Evolutionary conservation across 2,329 filamentous ascomycete genomes (phyloP).

Genomic region (Eurotiales sp.): DNA sequence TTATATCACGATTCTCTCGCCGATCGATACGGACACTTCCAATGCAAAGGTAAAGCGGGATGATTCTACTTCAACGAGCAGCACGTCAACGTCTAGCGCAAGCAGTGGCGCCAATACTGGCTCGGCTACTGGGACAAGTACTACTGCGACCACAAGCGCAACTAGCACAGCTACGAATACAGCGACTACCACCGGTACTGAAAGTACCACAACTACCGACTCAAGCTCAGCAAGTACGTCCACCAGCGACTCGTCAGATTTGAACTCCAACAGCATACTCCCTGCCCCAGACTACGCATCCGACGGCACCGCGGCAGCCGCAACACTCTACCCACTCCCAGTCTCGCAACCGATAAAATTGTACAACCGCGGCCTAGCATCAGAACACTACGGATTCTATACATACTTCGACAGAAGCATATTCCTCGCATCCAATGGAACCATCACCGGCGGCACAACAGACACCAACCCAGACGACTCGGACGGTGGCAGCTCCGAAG

Average conservation of each 20-base stretch:
- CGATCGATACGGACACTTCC: slow-evolving; percentile 21
- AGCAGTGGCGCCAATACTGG: background rate
- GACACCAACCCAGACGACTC: slow-evolving; percentile 42
- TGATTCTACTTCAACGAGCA: background rate
- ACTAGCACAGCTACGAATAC: background rate
- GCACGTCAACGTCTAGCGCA: background rate
- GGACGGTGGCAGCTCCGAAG: slow-evolving; percentile 48
- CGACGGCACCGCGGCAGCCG: slow-evolving; percentile 70
- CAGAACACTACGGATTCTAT: slow-evolving; percentile 93
- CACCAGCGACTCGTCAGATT: slow-evolving; percentile 19
- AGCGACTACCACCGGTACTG: background rate
- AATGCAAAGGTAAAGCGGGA: background rate
- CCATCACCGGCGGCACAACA: slow-evolving; percentile 38
- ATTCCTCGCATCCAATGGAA: slow-evolving; percentile 63
- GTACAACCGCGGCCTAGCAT: slow-evolving; percentile 73
- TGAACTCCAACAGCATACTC: slow-evolving; percentile 53
- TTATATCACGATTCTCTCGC: slow-evolving; percentile 68
- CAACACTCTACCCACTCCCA: slow-evolving; percentile 67
- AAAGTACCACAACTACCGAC: background rate
- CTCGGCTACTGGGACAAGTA: background rate
- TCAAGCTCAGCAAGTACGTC: no score
- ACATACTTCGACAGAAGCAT: slow-evolving; percentile 85
- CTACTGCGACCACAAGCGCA: background rate
- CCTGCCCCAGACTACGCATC: slow-evolving; percentile 60
- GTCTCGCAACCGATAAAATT: slow-evolving; percentile 73